phyloP scores from a whole-genome alignment of 2,329 filamentous ascomycete genomes.

The Diplocarpon mali region DNA sequence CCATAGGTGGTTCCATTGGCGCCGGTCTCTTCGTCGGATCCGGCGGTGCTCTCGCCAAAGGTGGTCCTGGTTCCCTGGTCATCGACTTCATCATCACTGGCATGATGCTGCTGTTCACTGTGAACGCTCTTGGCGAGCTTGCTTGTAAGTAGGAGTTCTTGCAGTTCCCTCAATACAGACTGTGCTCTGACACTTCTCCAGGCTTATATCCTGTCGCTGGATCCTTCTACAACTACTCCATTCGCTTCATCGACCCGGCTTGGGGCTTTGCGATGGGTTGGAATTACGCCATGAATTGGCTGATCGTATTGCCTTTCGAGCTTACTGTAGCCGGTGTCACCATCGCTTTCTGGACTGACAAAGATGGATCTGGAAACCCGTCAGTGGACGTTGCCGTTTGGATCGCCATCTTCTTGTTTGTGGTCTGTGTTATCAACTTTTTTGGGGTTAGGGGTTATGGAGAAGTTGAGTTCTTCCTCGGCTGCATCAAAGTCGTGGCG shows the following conservation, averaged over 20 bases:
- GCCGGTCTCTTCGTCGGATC: conserved; percentile 40
- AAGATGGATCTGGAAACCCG: conserved; percentile 31
- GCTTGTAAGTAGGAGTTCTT: conserved; percentile 52
- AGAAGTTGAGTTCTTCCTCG: conserved; percentile 85
- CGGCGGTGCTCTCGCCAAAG: conserved; percentile 31
- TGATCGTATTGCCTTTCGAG: conserved; percentile 72
- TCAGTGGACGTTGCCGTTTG: conserved; percentile 51
- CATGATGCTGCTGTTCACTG: conserved; percentile 45
- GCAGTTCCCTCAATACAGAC: neutral
- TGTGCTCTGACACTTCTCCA: conserved; percentile 2
- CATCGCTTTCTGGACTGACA: conserved; percentile 65
- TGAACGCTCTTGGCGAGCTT: conserved; percentile 85
- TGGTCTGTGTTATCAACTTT: conserved; percentile 72
- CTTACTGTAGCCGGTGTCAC: conserved; percentile 79
- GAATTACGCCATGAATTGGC: conserved; percentile 86
- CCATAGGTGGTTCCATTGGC: conserved; percentile 39
- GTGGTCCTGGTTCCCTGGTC: conserved; percentile 62
- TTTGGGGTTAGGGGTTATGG: conserved; percentile 84
- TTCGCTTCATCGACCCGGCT: conserved; percentile 84
- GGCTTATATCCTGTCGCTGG: conserved; percentile 77
- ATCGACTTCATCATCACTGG: conserved; percentile 72
- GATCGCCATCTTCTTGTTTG: conserved; percentile 70
- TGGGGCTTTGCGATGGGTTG: conserved; percentile 95
- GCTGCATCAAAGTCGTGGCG: conserved; percentile 73
- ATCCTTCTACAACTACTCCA: conserved; percentile 85